Conservation (phyloP, 1,284 basidiomycete genomes). For the Trichosporon sp. region DNA sequence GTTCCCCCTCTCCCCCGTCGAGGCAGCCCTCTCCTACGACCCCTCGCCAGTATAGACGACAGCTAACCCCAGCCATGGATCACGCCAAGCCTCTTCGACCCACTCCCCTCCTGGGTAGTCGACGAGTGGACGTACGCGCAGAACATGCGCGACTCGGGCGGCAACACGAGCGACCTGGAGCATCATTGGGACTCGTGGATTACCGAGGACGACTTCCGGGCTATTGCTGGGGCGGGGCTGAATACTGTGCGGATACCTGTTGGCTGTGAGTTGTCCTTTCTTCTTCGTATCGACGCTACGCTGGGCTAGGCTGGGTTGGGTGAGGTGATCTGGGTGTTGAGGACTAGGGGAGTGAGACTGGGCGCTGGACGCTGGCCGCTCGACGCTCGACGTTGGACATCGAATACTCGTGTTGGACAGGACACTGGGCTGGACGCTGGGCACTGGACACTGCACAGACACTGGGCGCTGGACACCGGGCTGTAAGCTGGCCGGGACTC, state of each 20-base stretch:
- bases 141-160: conserved; percentile 20
- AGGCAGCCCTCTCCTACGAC: not conserved
- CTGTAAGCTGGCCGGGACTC: too few species aligned
- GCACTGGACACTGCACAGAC: too few species aligned
- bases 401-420: too few species aligned
- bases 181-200: conserved; percentile 52
- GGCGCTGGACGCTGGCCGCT: too few species aligned
- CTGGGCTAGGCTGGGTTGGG: too few species aligned
- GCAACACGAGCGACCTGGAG: conserved; percentile 29
- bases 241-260: conserved; percentile 81
- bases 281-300: too few species aligned
- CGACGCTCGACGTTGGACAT: too few species aligned
- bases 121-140: conserved; percentile 44
- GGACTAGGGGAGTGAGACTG: not conserved
- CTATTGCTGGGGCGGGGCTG: conserved; percentile 75
- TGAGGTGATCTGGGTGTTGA: too few species aligned
- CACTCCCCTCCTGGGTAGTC: conserved; percentile 45
- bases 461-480: too few species aligned
- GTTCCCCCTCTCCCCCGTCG: not conserved
- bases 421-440: too few species aligned
- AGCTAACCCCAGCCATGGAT: conserved; percentile 41
- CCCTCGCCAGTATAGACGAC: not conserved
- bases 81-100: conserved; percentile 41
- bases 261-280: conserved; percentile 21
- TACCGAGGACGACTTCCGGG: conserved; percentile 72